Conservation (phyloP, 768 basidiomycete species). For the Paxillus ammoniavirescens region DNA sequence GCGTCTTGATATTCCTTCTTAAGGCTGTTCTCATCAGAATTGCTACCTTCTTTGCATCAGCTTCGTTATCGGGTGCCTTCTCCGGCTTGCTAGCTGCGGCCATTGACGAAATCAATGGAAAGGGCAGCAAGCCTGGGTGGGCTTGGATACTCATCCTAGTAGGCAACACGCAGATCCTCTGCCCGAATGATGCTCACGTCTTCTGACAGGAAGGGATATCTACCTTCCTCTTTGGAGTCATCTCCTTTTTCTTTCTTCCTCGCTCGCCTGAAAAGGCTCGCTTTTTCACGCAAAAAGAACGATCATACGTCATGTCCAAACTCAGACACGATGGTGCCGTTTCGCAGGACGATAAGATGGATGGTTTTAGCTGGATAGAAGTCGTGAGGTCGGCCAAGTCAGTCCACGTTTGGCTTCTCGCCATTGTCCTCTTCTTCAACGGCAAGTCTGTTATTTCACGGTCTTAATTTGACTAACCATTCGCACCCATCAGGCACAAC, state of each 20-base stretch:
- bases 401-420: constrained; percentile 55
- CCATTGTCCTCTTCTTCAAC: constrained; percentile 50
- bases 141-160: constrained; percentile 60
- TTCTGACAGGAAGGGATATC: constrained; percentile 53
- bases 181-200: not conserved
- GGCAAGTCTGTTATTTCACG: constrained; percentile 35
- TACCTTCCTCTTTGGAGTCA: constrained; percentile 55
- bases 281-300: constrained; percentile 54
- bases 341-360: constrained; percentile 40
- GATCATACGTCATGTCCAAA: constrained; percentile 39
- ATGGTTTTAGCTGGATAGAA: constrained; percentile 58
- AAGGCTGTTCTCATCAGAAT: constrained; percentile 25
- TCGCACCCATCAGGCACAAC: constrained; percentile 12
- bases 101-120: constrained; percentile 56
- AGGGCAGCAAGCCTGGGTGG: constrained; percentile 55
- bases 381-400: constrained; percentile 46
- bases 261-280: constrained; percentile 40
- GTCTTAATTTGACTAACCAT: not conserved
- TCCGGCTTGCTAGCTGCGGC: constrained; percentile 63
- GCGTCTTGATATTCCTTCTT: constrained; percentile 4
- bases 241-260: constrained; percentile 50
- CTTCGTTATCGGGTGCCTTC: constrained; percentile 58
- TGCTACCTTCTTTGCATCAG: constrained; percentile 38
- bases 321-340: constrained; percentile 28
- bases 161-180: not conserved